Evolutionary conservation across 2,329 filamentous ascomycete species (phyloP).

Genomic region (Diaporthe citriasiana): DNA sequence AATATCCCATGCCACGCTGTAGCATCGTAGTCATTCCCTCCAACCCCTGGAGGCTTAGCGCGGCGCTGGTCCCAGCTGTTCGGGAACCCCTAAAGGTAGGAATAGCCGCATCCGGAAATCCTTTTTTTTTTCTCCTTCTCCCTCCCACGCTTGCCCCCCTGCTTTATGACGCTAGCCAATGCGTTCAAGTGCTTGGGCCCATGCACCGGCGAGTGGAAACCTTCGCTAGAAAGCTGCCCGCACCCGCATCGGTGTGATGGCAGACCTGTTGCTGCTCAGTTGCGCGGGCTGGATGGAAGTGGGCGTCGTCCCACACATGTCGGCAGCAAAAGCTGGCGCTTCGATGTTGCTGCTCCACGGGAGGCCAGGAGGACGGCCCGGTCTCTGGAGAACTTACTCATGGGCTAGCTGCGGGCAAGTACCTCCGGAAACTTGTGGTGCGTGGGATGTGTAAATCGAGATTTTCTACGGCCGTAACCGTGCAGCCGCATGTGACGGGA

Average conservation of each 20-base stretch:
- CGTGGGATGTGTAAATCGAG: conserved; percentile 10
- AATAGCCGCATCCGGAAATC: conserved; percentile 29
- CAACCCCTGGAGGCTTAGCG: neutral
- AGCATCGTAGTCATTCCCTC: neutral
- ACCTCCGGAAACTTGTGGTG: neutral
- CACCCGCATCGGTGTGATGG: neutral
- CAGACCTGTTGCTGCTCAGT: conserved; percentile 30
- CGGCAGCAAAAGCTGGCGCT: conserved; percentile 3
- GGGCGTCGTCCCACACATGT: conserved; percentile 22
- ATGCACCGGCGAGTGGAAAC: neutral
- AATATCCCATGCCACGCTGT: conserved; percentile 13
- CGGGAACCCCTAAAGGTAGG: conserved; percentile 36
- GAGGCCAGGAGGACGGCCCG: neutral
- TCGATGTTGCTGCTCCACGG: neutral
- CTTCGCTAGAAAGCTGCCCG: neutral
- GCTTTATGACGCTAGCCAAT: conserved; percentile 22
- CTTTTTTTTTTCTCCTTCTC: neutral
- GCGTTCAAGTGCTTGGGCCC: neutral
- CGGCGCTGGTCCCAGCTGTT: conserved; percentile 30
- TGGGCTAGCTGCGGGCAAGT: conserved; percentile 1
- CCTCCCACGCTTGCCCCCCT: neutral
- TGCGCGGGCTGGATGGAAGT: conserved; percentile 6
- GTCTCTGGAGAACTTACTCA: neutral
- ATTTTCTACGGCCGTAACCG: neutral
- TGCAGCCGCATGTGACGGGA: conserved; percentile 17